A percentile compares a stretch with the other conserved stretches of the same genome.
Conservation (phyloP, 192 early-diverging fungal species). For the Chytriomyces sp. region DNA sequence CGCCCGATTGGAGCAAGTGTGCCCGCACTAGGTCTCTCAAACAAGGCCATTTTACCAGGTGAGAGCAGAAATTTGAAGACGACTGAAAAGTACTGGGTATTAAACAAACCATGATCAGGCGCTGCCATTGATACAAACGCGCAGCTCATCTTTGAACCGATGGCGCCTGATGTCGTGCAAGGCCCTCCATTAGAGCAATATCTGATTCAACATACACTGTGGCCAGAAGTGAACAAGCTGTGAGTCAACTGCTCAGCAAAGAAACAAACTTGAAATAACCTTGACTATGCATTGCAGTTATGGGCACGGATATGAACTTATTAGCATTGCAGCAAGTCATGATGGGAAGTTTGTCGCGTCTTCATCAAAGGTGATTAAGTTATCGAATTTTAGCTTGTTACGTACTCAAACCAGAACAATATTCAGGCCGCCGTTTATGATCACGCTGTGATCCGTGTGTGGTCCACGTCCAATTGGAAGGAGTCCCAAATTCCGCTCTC, state of each 20-base stretch:
- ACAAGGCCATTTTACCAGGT: conserved; percentile 78
- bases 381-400: conserved; percentile 1
- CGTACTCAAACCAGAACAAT: not conserved
- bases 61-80: not conserved
- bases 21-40: conserved; percentile 92
- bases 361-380: conserved; percentile 66
- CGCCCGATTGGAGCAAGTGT: conserved; percentile 78
- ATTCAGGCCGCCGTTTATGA: conserved; percentile 68
- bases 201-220: conserved; percentile 85
- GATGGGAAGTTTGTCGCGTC: conserved; percentile 76
- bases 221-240: conserved; percentile 95
- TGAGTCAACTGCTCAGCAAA: conserved; percentile 38
- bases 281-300: conserved; percentile 38
- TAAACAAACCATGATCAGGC: not conserved
- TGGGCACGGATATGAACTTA: conserved; percentile 95
- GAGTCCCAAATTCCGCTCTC: conserved; percentile 61
- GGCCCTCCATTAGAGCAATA: conserved; percentile 89
- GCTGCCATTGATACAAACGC: conserved; percentile 37
- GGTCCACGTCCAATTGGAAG: conserved; percentile 72
- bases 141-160: conserved; percentile 12
- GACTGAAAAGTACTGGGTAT: no score
- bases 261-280: conserved; percentile 7
- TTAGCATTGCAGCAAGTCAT: conserved; percentile 74
- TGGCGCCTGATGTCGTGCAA: conserved; percentile 33
- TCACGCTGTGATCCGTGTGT: conserved; percentile 76